Percentiles rank a stretch among this genome's conserved stretches.
Evolutionary conservation across 129 eudicot genomes (phyloP).

Genomic region (Chrysanthemum makinoi): DNA sequence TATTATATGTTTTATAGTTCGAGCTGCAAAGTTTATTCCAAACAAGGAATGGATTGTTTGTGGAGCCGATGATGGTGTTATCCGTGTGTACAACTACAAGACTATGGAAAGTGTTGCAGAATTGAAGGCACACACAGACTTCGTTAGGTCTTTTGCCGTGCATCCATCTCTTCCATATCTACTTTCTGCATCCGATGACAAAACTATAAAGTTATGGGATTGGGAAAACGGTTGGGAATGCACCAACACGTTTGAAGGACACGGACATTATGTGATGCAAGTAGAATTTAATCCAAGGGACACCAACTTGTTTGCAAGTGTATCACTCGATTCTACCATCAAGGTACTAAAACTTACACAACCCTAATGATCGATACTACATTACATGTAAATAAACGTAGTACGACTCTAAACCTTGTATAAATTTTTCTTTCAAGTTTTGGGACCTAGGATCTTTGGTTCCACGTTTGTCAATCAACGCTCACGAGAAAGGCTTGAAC

Average conservation of each 20-base stretch:
- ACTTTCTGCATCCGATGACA: conserved; percentile 54
- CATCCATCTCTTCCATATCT: too few relatives aligned
- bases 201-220: conserved; percentile 53
- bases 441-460: conserved; percentile 85
- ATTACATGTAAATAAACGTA: neutral
- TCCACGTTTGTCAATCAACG: conserved; percentile 69
- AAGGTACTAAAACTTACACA: conserved; percentile 38
- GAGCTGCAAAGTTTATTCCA: neutral
- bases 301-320: conserved; percentile 27
- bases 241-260: conserved; percentile 51
- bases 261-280: conserved; percentile 55
- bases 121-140: too few relatives aligned
- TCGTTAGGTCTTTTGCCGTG: too few relatives aligned
- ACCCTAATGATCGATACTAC: neutral
- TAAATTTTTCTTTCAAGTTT: conserved; percentile 39
- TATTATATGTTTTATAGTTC: too few relatives aligned
- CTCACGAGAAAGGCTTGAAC: conserved; percentile 76
- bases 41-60: conserved; percentile 50
- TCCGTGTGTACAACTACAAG: conserved; percentile 56
- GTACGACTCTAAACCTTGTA: neutral
- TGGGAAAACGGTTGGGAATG: conserved; percentile 63
- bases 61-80: conserved; percentile 50
- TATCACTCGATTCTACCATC: conserved; percentile 43
- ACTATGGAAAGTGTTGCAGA: neutral
- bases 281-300: conserved; percentile 48